Conservation (phyloP, 2,329 filamentous ascomycete species). For the Ophiosphaerella narmari region DNA sequence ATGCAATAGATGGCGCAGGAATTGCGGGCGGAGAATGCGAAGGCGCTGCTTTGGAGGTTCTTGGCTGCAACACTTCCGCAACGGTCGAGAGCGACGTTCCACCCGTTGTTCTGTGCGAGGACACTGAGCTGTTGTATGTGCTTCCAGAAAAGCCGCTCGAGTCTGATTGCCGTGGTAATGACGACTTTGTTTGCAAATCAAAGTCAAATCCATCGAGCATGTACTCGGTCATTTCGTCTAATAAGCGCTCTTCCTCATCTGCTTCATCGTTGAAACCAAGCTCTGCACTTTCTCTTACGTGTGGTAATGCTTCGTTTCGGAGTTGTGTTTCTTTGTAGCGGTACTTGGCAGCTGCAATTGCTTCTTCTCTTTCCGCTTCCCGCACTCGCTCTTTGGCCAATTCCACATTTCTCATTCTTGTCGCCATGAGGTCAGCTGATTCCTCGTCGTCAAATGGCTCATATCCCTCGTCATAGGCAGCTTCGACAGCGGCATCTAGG, state of each 20-base stretch:
- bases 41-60: slow-evolving; percentile 40
- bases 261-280: slow-evolving; percentile 46
- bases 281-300: slow-evolving; percentile 45
- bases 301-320: slow-evolving; percentile 53
- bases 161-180: slow-evolving; percentile 76
- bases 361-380: slow-evolving; percentile 72
- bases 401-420: slow-evolving; percentile 65
- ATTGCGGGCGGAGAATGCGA: slow-evolving; percentile 35
- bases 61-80: slow-evolving; percentile 61
- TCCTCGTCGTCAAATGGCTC: slow-evolving; percentile 66
- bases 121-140: slow-evolving; percentile 80
- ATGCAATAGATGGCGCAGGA: slow-evolving; percentile 36
- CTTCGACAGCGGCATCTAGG: slow-evolving; percentile 91
- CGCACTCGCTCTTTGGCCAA: slow-evolving; percentile 75
- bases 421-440: slow-evolving; percentile 40
- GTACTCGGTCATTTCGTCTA: slow-evolving; percentile 91
- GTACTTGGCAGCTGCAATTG: slow-evolving; percentile 64
- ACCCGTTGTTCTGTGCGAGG: slow-evolving; percentile 71
- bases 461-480: slow-evolving; percentile 90
- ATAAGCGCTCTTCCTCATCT: slow-evolving; percentile 56
- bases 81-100: slow-evolving; percentile 74
- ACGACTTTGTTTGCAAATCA: slow-evolving; percentile 68
- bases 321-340: slow-evolving; percentile 56
- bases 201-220: slow-evolving; percentile 83
- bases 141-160: slow-evolving; percentile 78